Evolutionary conservation across 2,329 filamentous ascomycete species (phyloP), one percentile per base, ranked within the genome.

Genomic region (Podosphaera leucotricha): DNA sequence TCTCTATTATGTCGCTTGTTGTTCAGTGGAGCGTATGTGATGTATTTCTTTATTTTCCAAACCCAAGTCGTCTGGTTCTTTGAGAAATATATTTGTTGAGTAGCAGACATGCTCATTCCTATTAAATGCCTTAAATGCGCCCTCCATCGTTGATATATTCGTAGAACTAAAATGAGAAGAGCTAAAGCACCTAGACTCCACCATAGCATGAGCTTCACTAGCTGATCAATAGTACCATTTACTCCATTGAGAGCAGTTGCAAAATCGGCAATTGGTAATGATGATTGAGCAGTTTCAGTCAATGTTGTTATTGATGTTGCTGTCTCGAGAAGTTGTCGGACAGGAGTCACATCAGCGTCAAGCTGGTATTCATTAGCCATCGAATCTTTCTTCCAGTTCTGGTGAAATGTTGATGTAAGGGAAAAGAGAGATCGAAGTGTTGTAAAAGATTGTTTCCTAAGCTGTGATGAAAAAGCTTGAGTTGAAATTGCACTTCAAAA

Each of bases 1-100:
- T 80, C 75, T 53, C 72, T 66, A 61, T 78, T 79, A 60, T 80
- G 76, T 40, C 75, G 69, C 55, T 77, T 78, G 13, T 62, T 69
- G 60, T 68, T 69, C 20, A 80, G 60, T 2, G 76, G 76, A 1
- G 76, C 74, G 52, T 79, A 74, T 40, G 71, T 62, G 46, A 80
- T 53, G 50, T 76, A 61, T 57, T 69, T 73, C 63, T 79, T 79
- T 51, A 78, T 51, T 47, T 61, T 61, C 11, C 74, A 73, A 65
- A 74, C 72, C 69, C 70, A 73, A 46, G 61, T 63, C 8, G 64
- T 73, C 54, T 73, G 69, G 13, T 69, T 64, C 19, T 56, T 54
- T 50, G 64, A 70, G 72, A 73, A 79, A 59, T 74, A 79, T 37
- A 54, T 57, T 53, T 78, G 74, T 52, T 65, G 65, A 1, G 65